phyloP scores from a whole-genome alignment of 176 grass and related monocot species.

The Tuctoria greenei region DNA sequence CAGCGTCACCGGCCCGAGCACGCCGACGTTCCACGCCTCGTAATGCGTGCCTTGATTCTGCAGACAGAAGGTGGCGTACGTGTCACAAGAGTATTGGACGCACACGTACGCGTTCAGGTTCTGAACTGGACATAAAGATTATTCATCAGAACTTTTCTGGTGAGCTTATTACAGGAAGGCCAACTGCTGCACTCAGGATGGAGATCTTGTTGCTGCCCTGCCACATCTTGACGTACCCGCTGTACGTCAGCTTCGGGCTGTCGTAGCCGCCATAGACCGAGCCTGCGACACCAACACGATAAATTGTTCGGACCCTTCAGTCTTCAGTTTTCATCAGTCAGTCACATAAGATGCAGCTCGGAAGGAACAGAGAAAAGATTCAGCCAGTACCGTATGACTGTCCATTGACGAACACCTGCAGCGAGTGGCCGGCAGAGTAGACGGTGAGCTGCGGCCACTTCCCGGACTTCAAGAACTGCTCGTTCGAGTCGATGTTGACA shows the following conservation, averaged over 20 bases:
- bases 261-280: slow-evolving; percentile 54
- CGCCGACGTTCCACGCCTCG: slow-evolving; percentile 83
- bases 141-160: background rate
- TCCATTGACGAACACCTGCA: slow-evolving; percentile 95
- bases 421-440: slow-evolving; percentile 62
- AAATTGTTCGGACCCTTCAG: background rate
- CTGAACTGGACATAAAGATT: background rate
- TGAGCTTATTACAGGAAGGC: slow-evolving; percentile 80
- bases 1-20: slow-evolving; percentile 83
- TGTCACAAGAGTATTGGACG: background rate
- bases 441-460: slow-evolving; percentile 67
- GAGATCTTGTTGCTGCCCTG: slow-evolving; percentile 98
- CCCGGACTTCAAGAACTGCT: slow-evolving; percentile 76
- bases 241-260: slow-evolving; percentile 63
- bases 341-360: background rate
- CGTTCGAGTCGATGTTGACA: slow-evolving; percentile 63
- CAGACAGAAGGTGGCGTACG: background rate
- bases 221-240: slow-evolving; percentile 71
- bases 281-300: slow-evolving; percentile 36
- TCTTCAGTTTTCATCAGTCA: background rate
- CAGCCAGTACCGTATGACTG: slow-evolving; percentile 53
- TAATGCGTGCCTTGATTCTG: slow-evolving; percentile 86
- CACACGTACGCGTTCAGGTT: background rate
- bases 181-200: slow-evolving; percentile 78
- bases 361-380: background rate